Evolutionary conservation across 2,329 filamentous ascomycete species (phyloP).

Genomic region (Colletotrichum sp.): DNA sequence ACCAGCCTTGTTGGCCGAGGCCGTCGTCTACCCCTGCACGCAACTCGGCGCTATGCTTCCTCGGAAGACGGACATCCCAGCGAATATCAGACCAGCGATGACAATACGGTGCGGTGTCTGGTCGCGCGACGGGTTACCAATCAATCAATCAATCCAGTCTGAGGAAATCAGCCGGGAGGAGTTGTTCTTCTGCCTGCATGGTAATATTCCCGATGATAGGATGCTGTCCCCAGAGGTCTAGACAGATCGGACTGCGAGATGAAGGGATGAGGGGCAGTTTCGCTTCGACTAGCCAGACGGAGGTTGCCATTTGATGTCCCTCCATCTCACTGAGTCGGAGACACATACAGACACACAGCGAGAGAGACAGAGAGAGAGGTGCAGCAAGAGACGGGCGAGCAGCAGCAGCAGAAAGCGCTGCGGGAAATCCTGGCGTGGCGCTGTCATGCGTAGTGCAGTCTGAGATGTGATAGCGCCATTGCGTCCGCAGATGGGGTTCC

Average conservation of each 20-base stretch:
- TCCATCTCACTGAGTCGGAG: not conserved
- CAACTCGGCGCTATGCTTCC: not conserved
- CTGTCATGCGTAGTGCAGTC: conserved; percentile 1
- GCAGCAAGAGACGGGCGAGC: not conserved
- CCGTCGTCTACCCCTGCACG: not conserved
- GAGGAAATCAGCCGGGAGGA: not conserved
- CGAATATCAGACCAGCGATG: not conserved
- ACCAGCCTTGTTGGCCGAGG: not conserved
- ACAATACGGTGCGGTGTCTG: not conserved
- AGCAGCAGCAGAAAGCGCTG: not conserved
- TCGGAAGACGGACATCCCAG: not conserved
- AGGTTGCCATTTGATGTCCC: not conserved
- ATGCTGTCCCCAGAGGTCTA: not conserved
- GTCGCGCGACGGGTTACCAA: not conserved
- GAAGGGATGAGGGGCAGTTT: not conserved
- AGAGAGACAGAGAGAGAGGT: not conserved
- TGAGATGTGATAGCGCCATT: conserved; percentile 7
- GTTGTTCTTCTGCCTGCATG: not conserved
- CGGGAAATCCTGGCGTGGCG: not conserved
- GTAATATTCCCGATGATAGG: not conserved
- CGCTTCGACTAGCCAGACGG: not conserved
- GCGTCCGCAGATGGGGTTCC: conserved; percentile 5
- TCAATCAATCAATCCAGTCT: not conserved
- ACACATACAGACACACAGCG: not conserved
- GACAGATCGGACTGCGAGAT: not conserved